Percentiles rank a stretch among this genome's conserved stretches.
Conservation (phyloP, 2,329 filamentous ascomycete genomes). For the Bretziella fagacearum region DNA sequence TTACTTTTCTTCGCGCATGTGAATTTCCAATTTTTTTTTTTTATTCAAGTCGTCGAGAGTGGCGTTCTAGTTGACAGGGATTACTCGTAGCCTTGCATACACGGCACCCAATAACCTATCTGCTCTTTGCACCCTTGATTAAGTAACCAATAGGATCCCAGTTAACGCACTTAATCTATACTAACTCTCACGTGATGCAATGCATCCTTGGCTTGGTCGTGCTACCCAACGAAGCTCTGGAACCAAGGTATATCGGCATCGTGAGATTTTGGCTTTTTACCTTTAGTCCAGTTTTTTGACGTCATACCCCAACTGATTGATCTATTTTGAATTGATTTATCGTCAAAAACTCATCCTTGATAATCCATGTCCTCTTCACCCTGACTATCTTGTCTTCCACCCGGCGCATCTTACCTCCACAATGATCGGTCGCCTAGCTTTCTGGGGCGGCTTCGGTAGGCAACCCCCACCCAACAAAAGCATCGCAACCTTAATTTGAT, state of each 20-base stretch:
- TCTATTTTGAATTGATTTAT: too few species aligned
- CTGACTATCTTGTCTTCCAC: too few species aligned
- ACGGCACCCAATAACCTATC: conserved; percentile 3
- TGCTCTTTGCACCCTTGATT: neutral
- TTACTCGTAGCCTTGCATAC: conserved; percentile 4
- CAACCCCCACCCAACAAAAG: conserved; percentile 16
- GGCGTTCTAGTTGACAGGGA: neutral
- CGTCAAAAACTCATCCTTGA: neutral
- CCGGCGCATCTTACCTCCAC: too few species aligned
- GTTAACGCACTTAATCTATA: neutral
- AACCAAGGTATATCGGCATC: too few species aligned
- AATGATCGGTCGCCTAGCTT: conserved; percentile 52
- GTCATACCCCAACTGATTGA: too few species aligned
- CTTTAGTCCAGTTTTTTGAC: neutral
- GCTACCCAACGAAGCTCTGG: too few species aligned
- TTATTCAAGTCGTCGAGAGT: too few species aligned
- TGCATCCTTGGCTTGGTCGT: neutral
- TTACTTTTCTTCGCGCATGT: neutral
- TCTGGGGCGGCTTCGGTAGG: conserved; percentile 86
- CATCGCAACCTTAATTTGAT: neutral
- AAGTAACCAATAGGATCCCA: too few species aligned
- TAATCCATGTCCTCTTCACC: too few species aligned
- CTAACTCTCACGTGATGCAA: neutral
- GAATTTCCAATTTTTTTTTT: neutral
- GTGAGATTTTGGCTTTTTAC: neutral